A percentile compares a stretch with the other conserved stretches of the same genome.
Evolutionary conservation across 2,329 filamentous ascomycete species (phyloP).

Genomic region (Chrysoporthe austroafricana): DNA sequence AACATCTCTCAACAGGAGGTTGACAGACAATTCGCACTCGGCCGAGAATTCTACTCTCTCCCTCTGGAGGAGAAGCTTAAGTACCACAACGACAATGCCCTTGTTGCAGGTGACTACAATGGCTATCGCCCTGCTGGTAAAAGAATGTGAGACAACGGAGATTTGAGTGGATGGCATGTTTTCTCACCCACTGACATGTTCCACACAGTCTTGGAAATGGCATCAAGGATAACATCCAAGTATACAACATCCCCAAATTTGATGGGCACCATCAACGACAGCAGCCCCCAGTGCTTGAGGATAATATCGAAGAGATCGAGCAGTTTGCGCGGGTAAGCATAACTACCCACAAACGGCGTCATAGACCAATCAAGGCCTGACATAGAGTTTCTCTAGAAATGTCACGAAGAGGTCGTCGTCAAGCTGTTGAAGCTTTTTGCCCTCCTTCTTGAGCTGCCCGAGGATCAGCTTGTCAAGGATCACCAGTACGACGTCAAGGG

Average conservation of each 20-base stretch:
- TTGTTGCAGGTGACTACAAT: slow-evolving; percentile 59
- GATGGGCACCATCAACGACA: slow-evolving; percentile 39
- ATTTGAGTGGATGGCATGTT: background rate
- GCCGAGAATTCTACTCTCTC: slow-evolving; percentile 55
- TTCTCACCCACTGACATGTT: background rate
- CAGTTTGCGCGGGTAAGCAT: slow-evolving; percentile 44
- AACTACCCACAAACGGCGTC: too few species aligned
- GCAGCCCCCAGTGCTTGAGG: slow-evolving; percentile 48
- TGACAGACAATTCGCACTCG: slow-evolving; percentile 62
- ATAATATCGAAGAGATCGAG: slow-evolving; percentile 59
- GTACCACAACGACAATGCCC: slow-evolving; percentile 47
- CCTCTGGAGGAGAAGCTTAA: slow-evolving; percentile 64
- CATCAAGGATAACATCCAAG: slow-evolving; percentile 44
- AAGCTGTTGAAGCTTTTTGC: slow-evolving; percentile 64
- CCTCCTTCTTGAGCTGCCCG: slow-evolving; percentile 62
- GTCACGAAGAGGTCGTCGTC: slow-evolving; percentile 59
- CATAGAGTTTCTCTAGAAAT: slow-evolving; percentile 34
- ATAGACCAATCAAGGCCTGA: slow-evolving; percentile 35
- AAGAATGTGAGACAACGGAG: slow-evolving; percentile 30
- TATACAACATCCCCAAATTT: slow-evolving; percentile 44
- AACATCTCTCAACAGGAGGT: slow-evolving; percentile 61
- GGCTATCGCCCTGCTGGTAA: slow-evolving; percentile 56
- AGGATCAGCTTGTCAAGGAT: slow-evolving; percentile 57
- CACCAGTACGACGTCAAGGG: slow-evolving; percentile 62
- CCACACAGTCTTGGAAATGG: slow-evolving; percentile 34